Evolutionary conservation across 1,139 yeast species (phyloP).

Genomic region (Yamadazyma friedrichii): DNA sequence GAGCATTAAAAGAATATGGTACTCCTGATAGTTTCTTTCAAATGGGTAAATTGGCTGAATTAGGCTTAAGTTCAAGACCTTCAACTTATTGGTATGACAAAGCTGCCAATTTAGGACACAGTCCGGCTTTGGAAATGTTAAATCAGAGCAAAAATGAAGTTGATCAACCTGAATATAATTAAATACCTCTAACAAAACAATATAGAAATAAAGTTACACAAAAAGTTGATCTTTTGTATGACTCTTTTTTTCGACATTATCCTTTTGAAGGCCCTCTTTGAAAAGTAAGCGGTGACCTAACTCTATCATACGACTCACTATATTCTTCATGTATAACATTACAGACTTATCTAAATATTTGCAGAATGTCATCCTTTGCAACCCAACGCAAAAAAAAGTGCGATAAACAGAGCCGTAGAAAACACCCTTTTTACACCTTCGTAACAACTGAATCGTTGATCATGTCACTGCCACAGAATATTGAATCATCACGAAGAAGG

Average conservation of each 20-base stretch:
- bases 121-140: slow-evolving; percentile 18
- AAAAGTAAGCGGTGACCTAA: too few relatives aligned
- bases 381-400: background rate
- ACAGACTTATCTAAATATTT: too few relatives aligned
- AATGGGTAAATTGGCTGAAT: slow-evolving; percentile 77
- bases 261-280: too few relatives aligned
- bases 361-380: too few relatives aligned
- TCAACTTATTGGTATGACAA: slow-evolving; percentile 22
- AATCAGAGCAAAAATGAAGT: slow-evolving; percentile 6
- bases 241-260: too few relatives aligned
- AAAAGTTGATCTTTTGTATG: too few relatives aligned
- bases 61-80: slow-evolving; percentile 66
- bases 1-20: slow-evolving; percentile 73
- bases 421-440: too few relatives aligned
- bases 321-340: too few relatives aligned
- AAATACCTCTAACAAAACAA: background rate
- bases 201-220: too few relatives aligned
- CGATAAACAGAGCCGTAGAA: background rate
- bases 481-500: slow-evolving; percentile 20
- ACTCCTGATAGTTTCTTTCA: slow-evolving; percentile 81
- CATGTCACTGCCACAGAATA: slow-evolving; percentile 27
- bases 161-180: background rate
- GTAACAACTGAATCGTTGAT: background rate
- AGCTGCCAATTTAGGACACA: slow-evolving; percentile 25
- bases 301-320: too few relatives aligned